A percentile compares a stretch with the other conserved stretches of the same genome.
Conservation (phyloP, 2,329 filamentous ascomycete genomes). For the Ophiostoma sp. region DNA sequence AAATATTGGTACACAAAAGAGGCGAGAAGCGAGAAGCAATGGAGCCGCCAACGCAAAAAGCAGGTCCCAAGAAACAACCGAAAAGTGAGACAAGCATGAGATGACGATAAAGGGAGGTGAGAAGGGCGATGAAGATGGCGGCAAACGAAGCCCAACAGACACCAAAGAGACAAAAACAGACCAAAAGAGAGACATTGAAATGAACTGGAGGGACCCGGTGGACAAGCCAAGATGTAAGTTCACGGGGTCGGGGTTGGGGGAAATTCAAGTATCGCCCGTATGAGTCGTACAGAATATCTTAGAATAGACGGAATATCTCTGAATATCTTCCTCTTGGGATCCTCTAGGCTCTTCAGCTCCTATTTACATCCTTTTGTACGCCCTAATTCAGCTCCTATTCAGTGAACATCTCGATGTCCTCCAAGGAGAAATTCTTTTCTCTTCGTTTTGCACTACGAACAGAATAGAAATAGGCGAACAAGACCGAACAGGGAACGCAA, state of each 20-base stretch:
- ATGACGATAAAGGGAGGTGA: not conserved
- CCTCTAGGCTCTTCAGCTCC: not conserved
- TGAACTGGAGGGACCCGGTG: not conserved
- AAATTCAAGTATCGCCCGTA: not conserved
- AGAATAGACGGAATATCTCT: not conserved
- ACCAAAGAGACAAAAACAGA: not conserved
- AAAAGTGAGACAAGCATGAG: not conserved
- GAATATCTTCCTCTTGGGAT: not conserved
- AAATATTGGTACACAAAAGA: not conserved
- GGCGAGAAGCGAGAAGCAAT: not conserved
- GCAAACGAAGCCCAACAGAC: not conserved
- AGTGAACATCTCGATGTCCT: not conserved
- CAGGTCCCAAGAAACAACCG: not conserved
- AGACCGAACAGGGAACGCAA: not conserved
- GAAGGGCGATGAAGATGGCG: not conserved
- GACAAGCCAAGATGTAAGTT: not conserved
- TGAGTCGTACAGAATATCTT: not conserved
- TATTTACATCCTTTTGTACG: not conserved
- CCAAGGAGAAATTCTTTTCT: not conserved
- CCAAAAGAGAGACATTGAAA: conserved; percentile 1
- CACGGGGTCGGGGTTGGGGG: not conserved
- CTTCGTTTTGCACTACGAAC: not conserved
- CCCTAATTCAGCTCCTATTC: not conserved
- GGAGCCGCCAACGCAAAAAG: not conserved
- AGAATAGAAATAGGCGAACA: not conserved